These are phyloP conservation scores for Knoxdaviesia proteae DNA, from an alignment of 2,329 filamentous ascomycete species.

Conservation along the genomic window DNA sequence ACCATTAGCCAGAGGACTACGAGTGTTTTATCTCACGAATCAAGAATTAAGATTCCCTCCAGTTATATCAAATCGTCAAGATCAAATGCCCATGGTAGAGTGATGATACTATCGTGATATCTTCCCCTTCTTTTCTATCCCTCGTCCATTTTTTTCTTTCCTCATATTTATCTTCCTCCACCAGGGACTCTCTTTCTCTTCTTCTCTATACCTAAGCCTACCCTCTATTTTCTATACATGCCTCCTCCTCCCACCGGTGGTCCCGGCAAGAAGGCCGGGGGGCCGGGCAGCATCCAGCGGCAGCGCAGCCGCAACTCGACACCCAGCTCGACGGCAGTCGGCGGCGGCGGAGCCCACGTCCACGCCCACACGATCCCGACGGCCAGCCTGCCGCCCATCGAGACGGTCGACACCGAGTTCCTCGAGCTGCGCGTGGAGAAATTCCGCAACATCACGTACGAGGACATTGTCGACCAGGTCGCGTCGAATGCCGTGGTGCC, in stretches of 20 bases:
- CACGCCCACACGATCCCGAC: constrained; percentile 13
- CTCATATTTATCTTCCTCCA: too few relatives aligned
- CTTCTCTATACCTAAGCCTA: too few relatives aligned
- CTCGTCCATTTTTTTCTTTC: too few relatives aligned
- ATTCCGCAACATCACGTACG: constrained; percentile 40
- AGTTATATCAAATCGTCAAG: too few relatives aligned
- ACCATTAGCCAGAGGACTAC: too few relatives aligned
- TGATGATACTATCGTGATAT: too few relatives aligned
- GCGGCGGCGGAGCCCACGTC: constrained; percentile 8
- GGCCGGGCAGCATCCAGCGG: constrained; percentile 36
- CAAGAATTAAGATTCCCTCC: too few relatives aligned
- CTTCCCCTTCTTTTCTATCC: too few relatives aligned
- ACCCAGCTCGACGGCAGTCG: constrained; percentile 28
- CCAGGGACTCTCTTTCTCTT: too few relatives aligned
- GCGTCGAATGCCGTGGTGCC: constrained; percentile 36
- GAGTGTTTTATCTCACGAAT: too few relatives aligned
- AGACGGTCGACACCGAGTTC: constrained; percentile 39
- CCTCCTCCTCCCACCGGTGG: constrained; percentile 38
- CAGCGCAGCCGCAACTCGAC: constrained; percentile 63
- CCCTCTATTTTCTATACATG: constrained; percentile 17
- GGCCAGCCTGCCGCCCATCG: constrained; percentile 31
- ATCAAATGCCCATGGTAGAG: too few relatives aligned
- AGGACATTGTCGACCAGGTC: constrained; percentile 47
- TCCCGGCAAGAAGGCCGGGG: constrained; percentile 42
- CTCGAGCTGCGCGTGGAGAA: constrained; percentile 41